Evolutionary conservation across 371 early-diverging fungal species (phyloP), one percentile per base, ranked within the genome.

Genomic region (Circinella minor): DNA sequence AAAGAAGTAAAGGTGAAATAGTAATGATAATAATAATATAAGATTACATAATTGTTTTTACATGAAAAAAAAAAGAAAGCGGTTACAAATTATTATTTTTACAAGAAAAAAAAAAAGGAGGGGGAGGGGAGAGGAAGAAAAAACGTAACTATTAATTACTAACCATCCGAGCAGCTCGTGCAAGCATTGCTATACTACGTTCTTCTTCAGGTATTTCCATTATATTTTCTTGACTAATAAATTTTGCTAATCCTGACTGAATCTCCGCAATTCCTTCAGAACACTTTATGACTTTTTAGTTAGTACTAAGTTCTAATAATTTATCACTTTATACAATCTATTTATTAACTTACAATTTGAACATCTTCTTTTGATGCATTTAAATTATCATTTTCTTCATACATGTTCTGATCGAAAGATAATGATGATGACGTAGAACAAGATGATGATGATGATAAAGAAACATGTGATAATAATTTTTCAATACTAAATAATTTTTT

Each of bases 201-300:
- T 57, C 57, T 34, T 57, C 57, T 14, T 57, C 57, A 18, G 57
- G 57, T 27, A 57, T 57, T 57, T 57, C 57, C 57, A 34, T 27
- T 27, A 27, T 34, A 34, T 72, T 69, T 68, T 72, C 67, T 51
- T 70, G 63, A n/a, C 27, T 27, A 27, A 27, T 27, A 34, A 63
- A 63, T 36, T 43, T 67, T 49, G 71, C 71, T 34, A 55, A 55
- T 59, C 14, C 15, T 47, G 63, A 27, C n/a, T 64, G 60, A 38
- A 59, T 64, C 14, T 57, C 55, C 27, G 65, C 65, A 65, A 60
- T 47, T 27, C 68, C 48, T 51, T 64, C 51, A 17, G 63, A 27
- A 13, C 64, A 68, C 17, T 46, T 46, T 57, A 34, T 39, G 17
- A 47, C 2, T 6, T 13, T 6, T 15, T 6, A 54, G 2, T 54